Evolutionary conservation across 768 basidiomycete species (phyloP).

Genomic region (Termitomyces sp.): DNA sequence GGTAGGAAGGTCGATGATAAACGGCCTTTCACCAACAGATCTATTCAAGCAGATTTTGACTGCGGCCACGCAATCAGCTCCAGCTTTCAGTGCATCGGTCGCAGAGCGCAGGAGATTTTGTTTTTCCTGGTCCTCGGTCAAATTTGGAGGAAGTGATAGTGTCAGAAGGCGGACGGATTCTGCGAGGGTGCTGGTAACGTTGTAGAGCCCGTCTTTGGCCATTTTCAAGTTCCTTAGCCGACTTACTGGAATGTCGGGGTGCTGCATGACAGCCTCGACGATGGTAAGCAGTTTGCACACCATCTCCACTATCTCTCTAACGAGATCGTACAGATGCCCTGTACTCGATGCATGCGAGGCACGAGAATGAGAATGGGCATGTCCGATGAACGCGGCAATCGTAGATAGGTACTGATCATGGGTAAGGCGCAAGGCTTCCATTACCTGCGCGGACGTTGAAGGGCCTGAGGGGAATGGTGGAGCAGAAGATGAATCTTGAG

Average conservation of each 20-base stretch:
- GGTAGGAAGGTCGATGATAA: slow-evolving; percentile 59
- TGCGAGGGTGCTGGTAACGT: slow-evolving; percentile 80
- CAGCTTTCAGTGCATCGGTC: slow-evolving; percentile 81
- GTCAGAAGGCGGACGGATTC: slow-evolving; percentile 83
- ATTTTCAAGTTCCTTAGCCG: slow-evolving; percentile 61
- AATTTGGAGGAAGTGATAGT: slow-evolving; percentile 34
- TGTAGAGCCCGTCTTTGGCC: slow-evolving; percentile 80
- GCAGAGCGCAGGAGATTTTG: slow-evolving; percentile 74
- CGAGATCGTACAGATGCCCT: slow-evolving; percentile 90
- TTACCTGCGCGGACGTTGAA: slow-evolving; percentile 59
- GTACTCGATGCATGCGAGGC: slow-evolving; percentile 90
- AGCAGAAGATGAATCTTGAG: slow-evolving; percentile 49
- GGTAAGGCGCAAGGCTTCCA: slow-evolving; percentile 73
- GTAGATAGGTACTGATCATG: slow-evolving; percentile 91
- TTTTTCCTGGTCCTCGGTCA: slow-evolving; percentile 82
- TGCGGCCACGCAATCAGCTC: slow-evolving; percentile 82
- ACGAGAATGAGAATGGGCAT: slow-evolving; percentile 86
- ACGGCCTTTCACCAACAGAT: slow-evolving; percentile 54
- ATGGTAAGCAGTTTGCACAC: slow-evolving; percentile 89
- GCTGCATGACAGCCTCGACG: slow-evolving; percentile 82
- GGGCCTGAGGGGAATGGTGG: slow-evolving; percentile 72
- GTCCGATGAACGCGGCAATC: slow-evolving; percentile 96
- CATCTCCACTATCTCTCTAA: slow-evolving; percentile 91
- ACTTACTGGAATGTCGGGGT: slow-evolving; percentile 61
- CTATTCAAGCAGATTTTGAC: slow-evolving; percentile 79